Conservation (phyloP, 148 eudicot species). For the Cornus kousa region DNA sequence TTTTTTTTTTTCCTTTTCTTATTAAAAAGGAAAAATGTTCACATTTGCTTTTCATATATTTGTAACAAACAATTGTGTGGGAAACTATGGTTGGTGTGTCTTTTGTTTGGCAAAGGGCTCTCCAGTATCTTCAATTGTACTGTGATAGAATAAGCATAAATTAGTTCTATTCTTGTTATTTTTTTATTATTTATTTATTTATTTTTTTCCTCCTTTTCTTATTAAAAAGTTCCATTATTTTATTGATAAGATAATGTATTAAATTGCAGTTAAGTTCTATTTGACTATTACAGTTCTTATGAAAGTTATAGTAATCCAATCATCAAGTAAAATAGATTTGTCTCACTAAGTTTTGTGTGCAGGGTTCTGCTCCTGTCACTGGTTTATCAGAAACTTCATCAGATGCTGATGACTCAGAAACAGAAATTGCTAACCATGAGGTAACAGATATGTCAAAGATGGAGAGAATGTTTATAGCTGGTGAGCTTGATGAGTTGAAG, state of each 20-base stretch:
- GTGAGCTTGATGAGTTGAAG: constrained; percentile 85
- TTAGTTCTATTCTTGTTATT: not conserved
- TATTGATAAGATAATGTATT: not conserved
- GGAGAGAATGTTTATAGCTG: constrained; percentile 76
- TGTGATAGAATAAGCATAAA: not conserved
- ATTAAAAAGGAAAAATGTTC: not conserved
- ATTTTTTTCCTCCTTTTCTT: no score
- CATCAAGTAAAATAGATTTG: not conserved
- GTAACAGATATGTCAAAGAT: constrained; percentile 32
- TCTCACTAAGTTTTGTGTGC: constrained; percentile 12
- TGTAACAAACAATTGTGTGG: not conserved
- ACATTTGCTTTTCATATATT: not conserved
- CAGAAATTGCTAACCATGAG: constrained; percentile 32
- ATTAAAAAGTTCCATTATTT: no score
- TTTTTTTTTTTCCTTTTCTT: no score
- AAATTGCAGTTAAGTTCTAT: not conserved
- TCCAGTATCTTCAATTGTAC: not conserved
- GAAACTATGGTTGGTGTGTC: not conserved
- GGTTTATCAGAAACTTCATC: constrained; percentile 79
- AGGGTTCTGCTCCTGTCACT: constrained; percentile 80
- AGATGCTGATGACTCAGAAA: constrained; percentile 69
- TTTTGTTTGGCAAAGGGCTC: not conserved
- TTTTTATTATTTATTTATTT: no score
- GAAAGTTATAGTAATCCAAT: not conserved
- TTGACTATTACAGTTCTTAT: not conserved